Conservation (phyloP, 164 flowering plant genomes). For the Malania oleifera region DNA sequence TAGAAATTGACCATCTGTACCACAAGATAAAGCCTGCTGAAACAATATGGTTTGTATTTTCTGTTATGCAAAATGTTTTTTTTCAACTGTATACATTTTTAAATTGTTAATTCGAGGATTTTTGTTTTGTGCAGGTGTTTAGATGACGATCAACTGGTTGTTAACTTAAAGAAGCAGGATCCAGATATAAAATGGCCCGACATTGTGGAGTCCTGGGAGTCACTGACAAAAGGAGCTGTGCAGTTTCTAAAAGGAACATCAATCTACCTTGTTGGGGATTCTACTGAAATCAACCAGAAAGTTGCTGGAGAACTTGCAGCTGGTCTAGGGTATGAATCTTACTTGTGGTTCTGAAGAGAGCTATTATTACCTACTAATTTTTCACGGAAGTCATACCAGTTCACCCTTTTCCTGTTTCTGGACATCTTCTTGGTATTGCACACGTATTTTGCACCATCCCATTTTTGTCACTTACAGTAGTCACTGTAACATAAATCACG, state of each 20-base stretch:
- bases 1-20: constrained; percentile 64
- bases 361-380: neutral
- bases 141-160: constrained; percentile 84
- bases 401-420: too few relatives aligned
- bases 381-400: too few relatives aligned
- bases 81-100: neutral
- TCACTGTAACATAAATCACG: neutral
- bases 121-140: constrained; percentile 53
- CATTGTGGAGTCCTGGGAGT: constrained; percentile 88
- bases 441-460: too few relatives aligned
- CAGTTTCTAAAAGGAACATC: constrained; percentile 86
- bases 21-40: constrained; percentile 86
- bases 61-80: constrained; percentile 1
- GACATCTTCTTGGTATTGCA: too few relatives aligned
- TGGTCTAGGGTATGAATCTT: constrained; percentile 71
- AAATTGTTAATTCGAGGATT: neutral
- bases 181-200: constrained; percentile 91
- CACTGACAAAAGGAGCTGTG: constrained; percentile 56
- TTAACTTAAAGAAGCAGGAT: constrained; percentile 85
- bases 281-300: constrained; percentile 77
- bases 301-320: constrained; percentile 82
- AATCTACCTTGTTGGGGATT: constrained; percentile 77
- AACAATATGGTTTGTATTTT: constrained; percentile 76
- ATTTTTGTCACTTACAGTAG: too few relatives aligned
- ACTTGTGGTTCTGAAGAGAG: neutral